Evolutionary conservation across 2,329 filamentous ascomycete species (phyloP), one percentile per base, ranked within the genome.

Genomic region (Zalaria sp.): DNA sequence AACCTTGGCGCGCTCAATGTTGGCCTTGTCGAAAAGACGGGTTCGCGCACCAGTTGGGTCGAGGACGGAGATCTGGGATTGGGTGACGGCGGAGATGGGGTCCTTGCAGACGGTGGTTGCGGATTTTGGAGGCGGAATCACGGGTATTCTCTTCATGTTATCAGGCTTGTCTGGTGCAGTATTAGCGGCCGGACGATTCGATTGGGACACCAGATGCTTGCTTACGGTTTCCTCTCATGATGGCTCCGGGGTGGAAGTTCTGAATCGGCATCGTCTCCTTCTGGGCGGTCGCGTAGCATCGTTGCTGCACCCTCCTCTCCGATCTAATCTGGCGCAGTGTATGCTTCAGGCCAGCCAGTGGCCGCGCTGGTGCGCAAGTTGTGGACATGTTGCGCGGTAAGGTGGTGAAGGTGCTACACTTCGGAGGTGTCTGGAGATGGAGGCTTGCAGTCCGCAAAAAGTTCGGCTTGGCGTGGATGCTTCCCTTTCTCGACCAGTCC

Each of bases 41-140:
- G 79, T 81, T 46, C 89, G 83, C 40, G 82, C 79, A 39, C 87
- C 87, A 1, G 79, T 86, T 4, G 87, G 86, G 64, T 98, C 91
- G 55, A 95, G 82, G 35, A 72, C 62, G 34, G 71, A 58, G 55
- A 93, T 72, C 65, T 93, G 85, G 43, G 75, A 65, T 40, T 71
- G 60, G 51, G 79, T 79, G 53, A 93, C 70, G 44, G 72, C 61
- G 32, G 69, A 68, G 54, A 96, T 65, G 25, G 87, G 81, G 54
- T 87, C 72, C 43, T 77, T 75, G 62, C 73, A 74, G 43, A 65
- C 62, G 43, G 68, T 63, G 43, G 68, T 66, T 39, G 73, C 63
- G 6, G 77, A 74, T 29, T 72, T 69, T 8, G 73, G 64, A 8
- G 75, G 70, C 3, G 73, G 71, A 25, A 54, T 46, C 11, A 51